Base-by-base conservation (phyloP, 495 filamentous ascomycete genomes). In the Durotheca rogersii region DNA sequence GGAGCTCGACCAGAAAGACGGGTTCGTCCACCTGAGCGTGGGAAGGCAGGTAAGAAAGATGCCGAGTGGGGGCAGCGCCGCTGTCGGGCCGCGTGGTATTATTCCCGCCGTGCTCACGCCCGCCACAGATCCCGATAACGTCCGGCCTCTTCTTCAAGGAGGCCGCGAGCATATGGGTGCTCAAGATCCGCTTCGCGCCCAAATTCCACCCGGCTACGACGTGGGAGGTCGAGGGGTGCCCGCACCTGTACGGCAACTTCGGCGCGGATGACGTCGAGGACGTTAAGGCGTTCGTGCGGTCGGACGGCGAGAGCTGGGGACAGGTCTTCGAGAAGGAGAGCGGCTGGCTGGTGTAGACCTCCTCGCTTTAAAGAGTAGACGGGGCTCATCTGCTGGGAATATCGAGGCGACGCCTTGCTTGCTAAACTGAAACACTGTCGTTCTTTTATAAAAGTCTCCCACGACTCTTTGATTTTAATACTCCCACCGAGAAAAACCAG, bases 21-120 rank as follows among this genome's bases (percentile, higher is more conserved):
- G 77, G 10, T 80, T 80, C 56, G 66, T 80, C 5, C 77, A 80
- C 36, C 53, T 80, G 12, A 78, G 74, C 51, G 67, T 66, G 6
- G 67, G 74, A 12, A 59, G 55, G 38, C 77, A 76, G 66, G 74
- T 74, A 63, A 47, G 65, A n/a, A n/a, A n/a, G n/a, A n/a, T n/a
- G n/a, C n/a, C n/a, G n/a, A n/a, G n/a, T n/a, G n/a, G n/a, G n/a
- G n/a, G n/a, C n/a, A n/a, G n/a, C n/a, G n/a, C n/a, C n/a, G n/a
- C n/a, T n/a, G n/a, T n/a, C n/a, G n/a, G n/a, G n/a, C n/a, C n/a
- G n/a, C n/a, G n/a, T n/a, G n/a, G 23, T 29, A 4, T 16, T 14
- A 18, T 45, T 1, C 21, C 35, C 34, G 34, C 12, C 27, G 3
- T 7, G 21, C 14, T 9, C 34, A 32, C 45, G 4, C 12, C 17